These are phyloP conservation scores for Straminergon stramineum DNA, from an alignment of 225 moss, liverwort and hornwort genomes.

Conservation along the genomic window DNA sequence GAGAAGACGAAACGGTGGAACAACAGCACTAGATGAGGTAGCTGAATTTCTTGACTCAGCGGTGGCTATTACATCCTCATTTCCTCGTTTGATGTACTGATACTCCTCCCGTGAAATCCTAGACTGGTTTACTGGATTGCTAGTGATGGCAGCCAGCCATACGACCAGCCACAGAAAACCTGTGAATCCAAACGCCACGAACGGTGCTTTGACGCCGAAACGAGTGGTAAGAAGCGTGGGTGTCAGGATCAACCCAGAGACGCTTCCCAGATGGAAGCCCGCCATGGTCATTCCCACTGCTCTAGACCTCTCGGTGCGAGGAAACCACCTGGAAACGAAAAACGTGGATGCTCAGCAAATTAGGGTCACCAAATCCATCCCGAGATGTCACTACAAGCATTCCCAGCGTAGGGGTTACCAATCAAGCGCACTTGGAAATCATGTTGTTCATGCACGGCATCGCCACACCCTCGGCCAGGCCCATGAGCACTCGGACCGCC, in stretches of 20 bases:
- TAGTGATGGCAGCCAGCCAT: conserved; percentile 38
- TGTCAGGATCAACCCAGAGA: conserved; percentile 49
- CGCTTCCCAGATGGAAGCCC: conserved; percentile 84
- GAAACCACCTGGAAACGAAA: conserved; percentile 66
- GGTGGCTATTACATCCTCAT: neutral
- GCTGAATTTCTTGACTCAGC: neutral
- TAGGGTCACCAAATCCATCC: neutral
- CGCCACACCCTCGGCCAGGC: conserved; percentile 75
- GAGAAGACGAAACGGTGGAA: conserved; percentile 58
- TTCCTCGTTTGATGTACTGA: conserved; percentile 41
- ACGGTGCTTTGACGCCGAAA: conserved; percentile 61
- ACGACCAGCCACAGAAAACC: conserved; percentile 59
- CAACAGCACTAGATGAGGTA: neutral
- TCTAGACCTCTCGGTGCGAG: conserved; percentile 60
- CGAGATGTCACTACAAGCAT: neutral
- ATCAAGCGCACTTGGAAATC: conserved; percentile 52
- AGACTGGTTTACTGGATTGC: conserved; percentile 39
- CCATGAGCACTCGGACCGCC: conserved; percentile 57
- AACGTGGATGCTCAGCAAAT: neutral
- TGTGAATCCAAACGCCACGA: conserved; percentile 48
- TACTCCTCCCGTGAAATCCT: conserved; percentile 41
- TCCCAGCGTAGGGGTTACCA: neutral
- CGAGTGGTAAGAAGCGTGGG: conserved; percentile 42
- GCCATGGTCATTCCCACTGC: conserved; percentile 81
- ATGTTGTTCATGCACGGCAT: conserved; percentile 96